Evolutionary conservation across 768 basidiomycete genomes (phyloP).

Genomic region (Fomitopsis serialis): DNA sequence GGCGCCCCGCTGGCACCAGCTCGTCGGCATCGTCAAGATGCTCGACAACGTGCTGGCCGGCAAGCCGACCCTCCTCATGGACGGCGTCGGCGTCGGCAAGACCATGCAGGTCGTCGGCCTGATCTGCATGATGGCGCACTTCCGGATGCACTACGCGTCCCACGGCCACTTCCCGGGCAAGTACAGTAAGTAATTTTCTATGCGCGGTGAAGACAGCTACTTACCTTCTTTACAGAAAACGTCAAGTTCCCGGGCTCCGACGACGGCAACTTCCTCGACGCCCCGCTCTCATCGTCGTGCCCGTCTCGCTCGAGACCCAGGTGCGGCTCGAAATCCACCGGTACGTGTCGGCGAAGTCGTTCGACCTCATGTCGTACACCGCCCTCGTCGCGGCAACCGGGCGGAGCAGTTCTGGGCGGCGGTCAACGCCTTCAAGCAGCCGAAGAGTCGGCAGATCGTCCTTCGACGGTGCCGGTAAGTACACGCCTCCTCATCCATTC

Average conservation of each 20-base stretch:
- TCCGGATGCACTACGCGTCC: neutral
- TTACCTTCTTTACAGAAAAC: no score
- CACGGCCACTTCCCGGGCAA: neutral
- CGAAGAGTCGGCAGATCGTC: no score
- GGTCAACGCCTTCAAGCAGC: no score
- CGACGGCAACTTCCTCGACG: neutral
- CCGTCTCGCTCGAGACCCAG: neutral
- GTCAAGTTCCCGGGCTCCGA: neutral
- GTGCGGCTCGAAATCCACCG: neutral
- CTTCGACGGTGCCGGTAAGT: no score
- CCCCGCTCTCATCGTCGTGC: conserved; percentile 1
- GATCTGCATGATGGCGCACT: conserved; percentile 12
- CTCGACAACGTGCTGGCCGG: neutral
- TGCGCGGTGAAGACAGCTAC: no score
- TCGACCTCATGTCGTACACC: neutral
- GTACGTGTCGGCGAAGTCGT: neutral
- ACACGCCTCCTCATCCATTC: no score
- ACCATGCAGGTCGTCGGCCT: conserved; percentile 16
- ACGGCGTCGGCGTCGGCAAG: conserved; percentile 21
- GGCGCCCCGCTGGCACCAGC: conserved; percentile 16
- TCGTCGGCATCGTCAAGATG: conserved; percentile 18
- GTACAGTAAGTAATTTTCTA: no score
- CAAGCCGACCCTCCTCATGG: conserved; percentile 17
- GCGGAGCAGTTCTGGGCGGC: no score
- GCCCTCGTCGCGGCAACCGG: neutral